Base-by-base conservation (phyloP, 2,329 filamentous ascomycete genomes). In the Penicillium sp. region DNA sequence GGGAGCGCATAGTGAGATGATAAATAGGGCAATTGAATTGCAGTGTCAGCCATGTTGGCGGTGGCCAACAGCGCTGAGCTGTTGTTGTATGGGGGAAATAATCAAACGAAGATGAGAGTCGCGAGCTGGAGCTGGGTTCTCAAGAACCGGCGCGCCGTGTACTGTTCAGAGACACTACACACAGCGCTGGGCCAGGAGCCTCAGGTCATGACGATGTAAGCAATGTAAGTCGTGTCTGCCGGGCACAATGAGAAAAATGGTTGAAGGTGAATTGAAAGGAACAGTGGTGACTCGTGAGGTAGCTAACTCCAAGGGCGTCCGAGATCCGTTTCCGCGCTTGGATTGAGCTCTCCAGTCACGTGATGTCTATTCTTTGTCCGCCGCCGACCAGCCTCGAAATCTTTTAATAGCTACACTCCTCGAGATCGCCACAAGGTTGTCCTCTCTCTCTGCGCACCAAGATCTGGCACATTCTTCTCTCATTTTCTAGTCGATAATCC, bases 21-120 rank as follows among this genome's bases (percentile, higher is more conserved):
- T 37, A 86, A 67, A 65, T 80, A 83, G 51, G 79, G 76, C 43
- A 81, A 68, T 68, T 85, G 81, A 31, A 85, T 66, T 45, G 76
- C 74, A 41, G 72, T 71, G 42, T 74, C 73, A 66, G 78, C 80
- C 81, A 84, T 84, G 59, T 42, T 61, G 54, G 46, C 46, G 45
- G 27, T 29, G 36, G 38, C 42, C 54, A 40, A 52, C 49, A 58
- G 55, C 54, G 54, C 50, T 34, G 29, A 48, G 53, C 56, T 56
- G 46, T 50, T 41, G 38, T 40, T 37, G 44, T 14, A 36, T 16
- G 38, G 18, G 29, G 14, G 12, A 42, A 41, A 25, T 45, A 33
- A 6, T 6, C 34, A 45, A 43, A 52, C 44, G 25, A 16, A 49
- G 41, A 46, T 29, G 34, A 9, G 27, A 27, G 30, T 46, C 51